phyloP scores from a whole-genome alignment of 805 yeast species.

The Cyberlindnera lachancei region DNA sequence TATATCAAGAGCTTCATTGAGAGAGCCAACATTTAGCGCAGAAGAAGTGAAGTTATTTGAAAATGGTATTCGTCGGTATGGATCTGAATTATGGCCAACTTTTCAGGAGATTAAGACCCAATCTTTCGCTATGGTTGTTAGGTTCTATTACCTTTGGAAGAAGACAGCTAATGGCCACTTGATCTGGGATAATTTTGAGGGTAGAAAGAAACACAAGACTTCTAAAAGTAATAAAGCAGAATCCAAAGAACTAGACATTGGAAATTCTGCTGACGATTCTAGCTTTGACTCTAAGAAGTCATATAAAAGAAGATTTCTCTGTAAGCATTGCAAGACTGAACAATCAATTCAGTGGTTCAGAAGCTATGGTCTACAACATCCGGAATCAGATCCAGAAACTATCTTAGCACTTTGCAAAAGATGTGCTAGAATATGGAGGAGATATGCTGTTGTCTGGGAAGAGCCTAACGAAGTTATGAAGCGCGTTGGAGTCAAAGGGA shows the following conservation, averaged over 20 bases:
- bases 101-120: constrained; percentile 66
- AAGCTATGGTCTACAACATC: constrained; percentile 52
- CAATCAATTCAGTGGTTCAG: constrained; percentile 60
- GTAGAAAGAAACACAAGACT: constrained; percentile 56
- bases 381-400: constrained; percentile 23
- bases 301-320: constrained; percentile 36
- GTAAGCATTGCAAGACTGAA: constrained; percentile 65
- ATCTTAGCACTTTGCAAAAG: constrained; percentile 68
- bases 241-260: constrained; percentile 15
- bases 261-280: constrained; percentile 55
- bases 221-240: constrained; percentile 14
- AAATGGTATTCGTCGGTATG: constrained; percentile 61
- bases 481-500: constrained; percentile 34
- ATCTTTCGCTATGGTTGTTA: constrained; percentile 68
- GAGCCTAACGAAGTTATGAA: constrained; percentile 61
- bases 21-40: constrained; percentile 68
- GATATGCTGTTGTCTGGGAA: constrained; percentile 85
- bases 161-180: constrained; percentile 67
- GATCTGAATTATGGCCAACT: constrained; percentile 75
- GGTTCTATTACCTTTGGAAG: constrained; percentile 90
- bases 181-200: constrained; percentile 80
- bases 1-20: constrained; percentile 50
- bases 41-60: constrained; percentile 68
- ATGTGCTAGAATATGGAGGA: constrained; percentile 87
- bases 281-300: constrained; percentile 54